A percentile compares a stretch with the other conserved stretches of the same genome.
These are phyloP conservation scores for Saccharomycopsis lassenensis DNA, from an alignment of 805 yeast genomes.

Conservation along the genomic window DNA sequence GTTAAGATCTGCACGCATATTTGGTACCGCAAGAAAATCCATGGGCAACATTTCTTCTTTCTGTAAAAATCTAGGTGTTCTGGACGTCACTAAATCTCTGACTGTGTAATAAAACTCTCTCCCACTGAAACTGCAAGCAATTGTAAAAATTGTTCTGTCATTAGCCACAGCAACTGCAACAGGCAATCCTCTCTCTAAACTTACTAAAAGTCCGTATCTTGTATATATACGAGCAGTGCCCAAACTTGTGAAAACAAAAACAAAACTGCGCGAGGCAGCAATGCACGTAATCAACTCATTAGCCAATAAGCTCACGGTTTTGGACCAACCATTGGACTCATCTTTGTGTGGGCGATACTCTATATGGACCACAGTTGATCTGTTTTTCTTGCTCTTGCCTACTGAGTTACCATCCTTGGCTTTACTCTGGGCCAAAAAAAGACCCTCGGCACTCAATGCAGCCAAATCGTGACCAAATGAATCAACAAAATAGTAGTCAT, in stretches of 20 bases:
- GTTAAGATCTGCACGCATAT: too few species aligned
- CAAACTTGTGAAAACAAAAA: constrained; percentile 59
- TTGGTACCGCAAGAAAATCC: constrained; percentile 19
- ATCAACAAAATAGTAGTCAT: constrained; percentile 83
- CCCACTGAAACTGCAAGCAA: constrained; percentile 31
- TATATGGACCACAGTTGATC: too few species aligned
- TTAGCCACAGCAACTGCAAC: constrained; percentile 63
- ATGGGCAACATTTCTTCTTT: constrained; percentile 29
- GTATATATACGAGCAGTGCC: constrained; percentile 71
- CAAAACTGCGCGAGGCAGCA: constrained; percentile 50
- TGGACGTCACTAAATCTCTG: constrained; percentile 34
- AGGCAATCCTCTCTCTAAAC: constrained; percentile 61
- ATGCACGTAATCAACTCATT: constrained; percentile 57
- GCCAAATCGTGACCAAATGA: constrained; percentile 62
- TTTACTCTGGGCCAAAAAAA: constrained; percentile 46
- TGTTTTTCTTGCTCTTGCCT: constrained; percentile 25
- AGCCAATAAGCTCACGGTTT: constrained; percentile 22
- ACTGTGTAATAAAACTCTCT: constrained; percentile 34
- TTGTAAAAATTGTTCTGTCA: constrained; percentile 41
- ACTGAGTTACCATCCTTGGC: constrained; percentile 22
- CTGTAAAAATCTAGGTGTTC: constrained; percentile 31
- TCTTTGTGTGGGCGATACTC: constrained; percentile 62
- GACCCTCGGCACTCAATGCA: constrained; percentile 55
- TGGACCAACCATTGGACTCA: constrained; percentile 61
- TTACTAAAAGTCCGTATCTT: constrained; percentile 59